A percentile compares a stretch with the other conserved stretches of the same genome.
These are phyloP conservation scores for Trichosanthes truncata DNA, from an alignment of 306 rosid species.

Conservation along the genomic window DNA sequence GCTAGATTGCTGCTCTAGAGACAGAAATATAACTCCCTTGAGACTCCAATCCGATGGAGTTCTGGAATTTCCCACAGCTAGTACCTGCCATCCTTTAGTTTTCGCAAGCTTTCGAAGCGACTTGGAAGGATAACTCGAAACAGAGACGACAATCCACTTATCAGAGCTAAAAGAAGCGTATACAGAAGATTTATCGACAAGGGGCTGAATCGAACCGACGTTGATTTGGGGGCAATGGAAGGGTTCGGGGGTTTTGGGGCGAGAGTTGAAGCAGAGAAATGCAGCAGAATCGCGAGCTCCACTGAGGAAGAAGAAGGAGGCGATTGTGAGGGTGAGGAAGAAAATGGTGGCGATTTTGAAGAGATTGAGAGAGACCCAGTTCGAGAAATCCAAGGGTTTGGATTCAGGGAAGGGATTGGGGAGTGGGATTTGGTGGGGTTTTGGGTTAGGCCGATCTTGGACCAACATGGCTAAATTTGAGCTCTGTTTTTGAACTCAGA, in stretches of 20 bases:
- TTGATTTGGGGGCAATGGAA: slow-evolving; percentile 50
- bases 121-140: slow-evolving; percentile 57
- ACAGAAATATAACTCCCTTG: slow-evolving; percentile 82
- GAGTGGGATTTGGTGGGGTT: slow-evolving; percentile 14
- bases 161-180: slow-evolving; percentile 56
- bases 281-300: slow-evolving; percentile 53
- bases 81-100: slow-evolving; percentile 79
- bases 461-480: slow-evolving; percentile 23
- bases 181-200: slow-evolving; percentile 41
- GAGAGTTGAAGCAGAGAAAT: slow-evolving; percentile 66
- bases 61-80: slow-evolving; percentile 61
- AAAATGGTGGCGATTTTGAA: slow-evolving; percentile 21
- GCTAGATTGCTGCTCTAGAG: slow-evolving; percentile 60
- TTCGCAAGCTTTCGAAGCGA: slow-evolving; percentile 50
- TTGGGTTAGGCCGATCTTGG: slow-evolving; percentile 17
- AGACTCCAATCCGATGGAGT: slow-evolving; percentile 86
- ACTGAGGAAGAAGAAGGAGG: slow-evolving; percentile 28
- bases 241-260: slow-evolving; percentile 44
- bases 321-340: slow-evolving; percentile 17
- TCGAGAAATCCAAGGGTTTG: slow-evolving; percentile 15
- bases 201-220: slow-evolving; percentile 34
- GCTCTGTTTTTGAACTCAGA: background rate
- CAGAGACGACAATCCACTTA: slow-evolving; percentile 76
- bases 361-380: slow-evolving; percentile 21
- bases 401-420: slow-evolving; percentile 12